Base-by-base conservation (phyloP, 2,329 filamentous ascomycete species). In the Pseudogymnoascus sp. region DNA sequence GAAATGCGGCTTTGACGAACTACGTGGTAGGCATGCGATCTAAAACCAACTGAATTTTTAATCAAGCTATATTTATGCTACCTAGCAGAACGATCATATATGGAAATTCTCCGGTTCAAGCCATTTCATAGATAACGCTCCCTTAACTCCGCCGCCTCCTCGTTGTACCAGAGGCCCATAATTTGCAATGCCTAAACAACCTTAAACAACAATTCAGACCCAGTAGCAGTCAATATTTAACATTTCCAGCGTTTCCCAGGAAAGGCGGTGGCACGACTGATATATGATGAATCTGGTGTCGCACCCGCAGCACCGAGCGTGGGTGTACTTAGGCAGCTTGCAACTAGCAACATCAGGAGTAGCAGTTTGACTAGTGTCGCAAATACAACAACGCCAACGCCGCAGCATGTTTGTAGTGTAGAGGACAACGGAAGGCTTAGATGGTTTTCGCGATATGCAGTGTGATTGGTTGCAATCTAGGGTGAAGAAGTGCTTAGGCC, bases 1-100 rank as follows among this genome's bases (percentile, higher is more conserved):
- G 40, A 62, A 65, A 38, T 64, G 47, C 56, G 59, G 60, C 44
- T 14, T 47, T 33, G 33, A 56, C 23, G 42, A 44, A 60, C 16
- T 61, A 38, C n/a, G 16, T 42, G 35, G 42, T 62, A 59, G 62
- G 44, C 59, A 60, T 12, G 25, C 56, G 62, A 63, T 65, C 62
- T 42, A 16, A 42, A 42, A 42, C 16, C 8, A 42, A 18, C 7
- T 18, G n/a, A 42, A 42, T 42, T 18, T 42, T 18, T 16, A 42
- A 42, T 42, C 16, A 5, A 42, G 38, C 8, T 18, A 18, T 11
- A 42, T 42, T 42, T 18, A 42, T 18, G 18, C 8, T n/a, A n/a
- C n/a, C n/a, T n/a, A n/a, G n/a, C n/a, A n/a, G n/a, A n/a, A 42
- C 8, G 16, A 42, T 42, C 5, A 42, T 42, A 42, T 42, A 18